phyloP scores from a whole-genome alignment of 345 rosid genomes.

The Noccaea bulbosa region DNA sequence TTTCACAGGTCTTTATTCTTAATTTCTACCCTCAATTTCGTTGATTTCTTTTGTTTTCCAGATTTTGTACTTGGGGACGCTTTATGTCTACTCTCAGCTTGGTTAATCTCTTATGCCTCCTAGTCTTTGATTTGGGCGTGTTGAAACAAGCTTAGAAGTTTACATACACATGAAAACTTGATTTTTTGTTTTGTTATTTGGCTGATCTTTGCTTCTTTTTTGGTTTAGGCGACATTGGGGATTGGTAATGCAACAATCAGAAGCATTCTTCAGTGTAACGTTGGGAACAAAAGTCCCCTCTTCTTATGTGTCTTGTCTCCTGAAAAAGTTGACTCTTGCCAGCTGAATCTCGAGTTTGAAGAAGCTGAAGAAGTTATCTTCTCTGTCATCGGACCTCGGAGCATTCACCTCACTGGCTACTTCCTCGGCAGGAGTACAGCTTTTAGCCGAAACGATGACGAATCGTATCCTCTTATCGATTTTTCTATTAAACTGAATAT shows the following conservation, averaged over 20 bases:
- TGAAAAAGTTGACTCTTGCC: constrained; percentile 54
- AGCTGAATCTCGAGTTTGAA: constrained; percentile 67
- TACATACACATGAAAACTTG: background rate
- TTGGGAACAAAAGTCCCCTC: constrained; percentile 63
- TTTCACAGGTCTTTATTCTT: constrained; percentile 56
- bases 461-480: constrained; percentile 57
- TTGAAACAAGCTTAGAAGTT: background rate
- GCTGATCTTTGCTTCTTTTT: constrained; percentile 34
- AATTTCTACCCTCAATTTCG: background rate
- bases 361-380: constrained; percentile 70
- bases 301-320: constrained; percentile 66
- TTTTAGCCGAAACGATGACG: constrained; percentile 42
- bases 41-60: background rate
- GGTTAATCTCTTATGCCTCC: background rate
- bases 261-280: constrained; percentile 71
- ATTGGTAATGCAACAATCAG: constrained; percentile 43
- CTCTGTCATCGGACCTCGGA: constrained; percentile 72
- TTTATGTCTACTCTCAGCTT: background rate
- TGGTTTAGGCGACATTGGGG: constrained; percentile 74
- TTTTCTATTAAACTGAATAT: background rate
- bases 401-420: constrained; percentile 74
- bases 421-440: constrained; percentile 40
- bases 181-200: background rate
- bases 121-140: constrained; percentile 2
- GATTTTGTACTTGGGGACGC: background rate